phyloP scores from a whole-genome alignment of 1,139 yeast species.

The Magnusiomyces magnusii region DNA sequence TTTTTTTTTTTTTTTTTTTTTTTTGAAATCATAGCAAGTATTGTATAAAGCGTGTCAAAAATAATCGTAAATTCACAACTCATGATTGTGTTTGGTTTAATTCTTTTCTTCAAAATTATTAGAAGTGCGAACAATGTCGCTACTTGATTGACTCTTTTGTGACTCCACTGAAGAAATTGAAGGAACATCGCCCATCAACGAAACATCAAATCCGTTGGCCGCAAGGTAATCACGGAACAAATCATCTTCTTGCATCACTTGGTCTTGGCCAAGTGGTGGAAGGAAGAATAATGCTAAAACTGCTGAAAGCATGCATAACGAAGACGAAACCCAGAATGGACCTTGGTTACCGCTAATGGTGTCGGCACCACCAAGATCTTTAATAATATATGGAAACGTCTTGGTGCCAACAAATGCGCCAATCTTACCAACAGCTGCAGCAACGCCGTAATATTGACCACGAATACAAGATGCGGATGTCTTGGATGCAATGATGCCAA shows the following conservation, averaged over 20 bases:
- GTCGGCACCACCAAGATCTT: constrained; percentile 41
- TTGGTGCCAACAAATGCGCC: constrained; percentile 68
- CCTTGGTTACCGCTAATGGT: constrained; percentile 52
- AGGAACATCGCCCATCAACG: constrained; percentile 23
- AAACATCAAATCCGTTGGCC: constrained; percentile 30
- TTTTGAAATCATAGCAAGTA: too few relatives aligned
- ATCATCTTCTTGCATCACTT: constrained; percentile 69
- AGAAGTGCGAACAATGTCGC: not conserved
- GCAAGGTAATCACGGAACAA: constrained; percentile 56
- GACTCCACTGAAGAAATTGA: not conserved
- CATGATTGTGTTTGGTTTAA: too few relatives aligned
- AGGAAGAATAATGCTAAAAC: constrained; percentile 58
- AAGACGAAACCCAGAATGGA: constrained; percentile 77
- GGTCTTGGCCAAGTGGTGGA: constrained; percentile 78
- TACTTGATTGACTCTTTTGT: not conserved
- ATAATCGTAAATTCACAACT: too few relatives aligned
- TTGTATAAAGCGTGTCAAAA: too few relatives aligned
- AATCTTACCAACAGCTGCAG: constrained; percentile 59
- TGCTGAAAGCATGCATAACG: constrained; percentile 68
- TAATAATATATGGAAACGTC: constrained; percentile 69
- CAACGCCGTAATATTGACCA: constrained; percentile 85
- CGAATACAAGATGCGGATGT: constrained; percentile 81
- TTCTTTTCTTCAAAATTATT: not conserved
- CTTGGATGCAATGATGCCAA: constrained; percentile 81
- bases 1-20: too few relatives aligned